These are phyloP conservation scores for Nitzschia sp. DNA, from an alignment of 108 stramenopile species.

Conservation along the genomic window DNA sequence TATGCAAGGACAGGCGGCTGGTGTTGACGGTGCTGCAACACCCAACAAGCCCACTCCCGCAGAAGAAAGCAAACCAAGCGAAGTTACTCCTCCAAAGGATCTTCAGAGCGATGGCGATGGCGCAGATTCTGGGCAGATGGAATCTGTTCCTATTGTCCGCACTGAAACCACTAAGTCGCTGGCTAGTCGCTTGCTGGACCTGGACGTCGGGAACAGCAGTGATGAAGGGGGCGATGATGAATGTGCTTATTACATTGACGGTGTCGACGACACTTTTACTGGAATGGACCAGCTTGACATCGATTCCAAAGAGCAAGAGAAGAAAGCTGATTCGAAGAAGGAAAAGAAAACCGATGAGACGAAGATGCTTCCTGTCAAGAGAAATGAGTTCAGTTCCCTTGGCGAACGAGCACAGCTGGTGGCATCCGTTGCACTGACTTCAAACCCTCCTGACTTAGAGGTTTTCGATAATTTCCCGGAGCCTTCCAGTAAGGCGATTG, in stretches of 20 bases:
- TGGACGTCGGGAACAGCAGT: constrained; percentile 86
- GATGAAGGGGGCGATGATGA: constrained; percentile 91
- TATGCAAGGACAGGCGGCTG: background rate
- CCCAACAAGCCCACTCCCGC: constrained; percentile 4
- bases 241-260: constrained; percentile 75
- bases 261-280: constrained; percentile 72
- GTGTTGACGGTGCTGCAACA: constrained; percentile 2
- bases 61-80: background rate
- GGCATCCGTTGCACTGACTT: constrained; percentile 56
- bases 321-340: constrained; percentile 21
- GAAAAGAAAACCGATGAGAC: constrained; percentile 19
- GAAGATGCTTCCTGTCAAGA: constrained; percentile 56
- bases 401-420: constrained; percentile 66
- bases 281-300: constrained; percentile 19
- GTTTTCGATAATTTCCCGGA: constrained; percentile 76
- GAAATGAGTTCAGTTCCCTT: constrained; percentile 69
- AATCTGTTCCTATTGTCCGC: constrained; percentile 34
- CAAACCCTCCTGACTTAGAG: constrained; percentile 48
- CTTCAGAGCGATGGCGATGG: constrained; percentile 2
- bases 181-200: constrained; percentile 61
- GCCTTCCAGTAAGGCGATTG: constrained; percentile 54
- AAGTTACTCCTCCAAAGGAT: constrained; percentile 1
- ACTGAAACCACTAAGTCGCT: constrained; percentile 75
- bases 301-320: constrained; percentile 9
- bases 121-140: constrained; percentile 6